These are phyloP conservation scores for Umbelopsis sp. DNA, from an alignment of 192 early-diverging fungal genomes.

Conservation along the genomic window DNA sequence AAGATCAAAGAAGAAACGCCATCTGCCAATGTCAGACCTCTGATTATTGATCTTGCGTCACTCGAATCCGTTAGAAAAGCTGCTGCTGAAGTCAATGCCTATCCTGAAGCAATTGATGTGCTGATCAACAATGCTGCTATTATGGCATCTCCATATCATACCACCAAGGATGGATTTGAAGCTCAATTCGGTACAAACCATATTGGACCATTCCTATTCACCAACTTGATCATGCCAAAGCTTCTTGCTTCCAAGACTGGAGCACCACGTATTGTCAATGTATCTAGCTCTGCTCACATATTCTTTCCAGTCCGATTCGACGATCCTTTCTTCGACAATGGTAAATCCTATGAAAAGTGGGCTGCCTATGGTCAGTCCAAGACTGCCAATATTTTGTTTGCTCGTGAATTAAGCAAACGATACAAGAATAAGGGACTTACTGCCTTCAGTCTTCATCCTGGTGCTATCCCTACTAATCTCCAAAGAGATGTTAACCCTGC, in stretches of 20 bases:
- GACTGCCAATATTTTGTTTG: constrained; percentile 55
- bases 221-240: not conserved
- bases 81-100: constrained; percentile 7
- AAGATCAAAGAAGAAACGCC: constrained; percentile 28
- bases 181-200: constrained; percentile 69
- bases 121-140: constrained; percentile 31
- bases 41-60: constrained; percentile 29
- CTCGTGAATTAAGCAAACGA: constrained; percentile 19
- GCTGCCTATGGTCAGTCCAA: constrained; percentile 29
- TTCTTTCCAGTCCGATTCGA: not conserved
- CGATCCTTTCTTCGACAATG: not conserved
- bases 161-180: constrained; percentile 63
- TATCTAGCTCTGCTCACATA: not conserved
- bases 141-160: constrained; percentile 56
- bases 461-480: constrained; percentile 1
- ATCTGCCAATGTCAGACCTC: constrained; percentile 20
- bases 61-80: constrained; percentile 37
- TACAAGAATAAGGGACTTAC: not conserved
- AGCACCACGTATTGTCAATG: not conserved
- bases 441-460: constrained; percentile 15
- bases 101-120: constrained; percentile 15
- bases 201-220: constrained; percentile 53
- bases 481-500: not conserved
- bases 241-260: constrained; percentile 15
- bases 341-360: not conserved